phyloP scores from a whole-genome alignment of 768 basidiomycete genomes.

The Tephrocybe sp. region DNA sequence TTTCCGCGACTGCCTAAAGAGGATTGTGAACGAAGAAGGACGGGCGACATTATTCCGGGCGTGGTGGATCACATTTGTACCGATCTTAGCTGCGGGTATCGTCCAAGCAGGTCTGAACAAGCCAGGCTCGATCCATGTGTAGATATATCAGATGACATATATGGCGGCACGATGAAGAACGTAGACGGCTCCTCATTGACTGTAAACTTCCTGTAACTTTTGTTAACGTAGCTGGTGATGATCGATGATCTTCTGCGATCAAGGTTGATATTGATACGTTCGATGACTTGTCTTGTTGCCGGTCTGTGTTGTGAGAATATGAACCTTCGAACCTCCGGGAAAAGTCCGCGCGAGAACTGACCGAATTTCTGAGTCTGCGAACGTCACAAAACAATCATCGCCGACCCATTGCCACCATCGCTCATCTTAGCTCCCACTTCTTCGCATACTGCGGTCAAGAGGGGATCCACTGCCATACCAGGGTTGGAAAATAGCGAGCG shows the following conservation, averaged over 20 bases:
- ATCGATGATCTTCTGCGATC: no score
- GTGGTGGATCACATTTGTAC: slow-evolving; percentile 72
- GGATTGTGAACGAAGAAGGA: slow-evolving; percentile 78
- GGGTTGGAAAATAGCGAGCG: slow-evolving; percentile 4
- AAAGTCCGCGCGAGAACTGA: neutral
- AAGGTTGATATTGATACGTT: no score
- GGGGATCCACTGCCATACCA: slow-evolving; percentile 4
- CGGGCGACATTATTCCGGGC: slow-evolving; percentile 68
- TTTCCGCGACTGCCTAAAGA: slow-evolving; percentile 68
- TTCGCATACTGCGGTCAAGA: slow-evolving; percentile 8
- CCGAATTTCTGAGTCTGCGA: neutral
- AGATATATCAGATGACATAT: neutral
- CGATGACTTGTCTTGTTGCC: neutral
- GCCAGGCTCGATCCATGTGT: neutral
- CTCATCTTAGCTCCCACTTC: slow-evolving; percentile 9
- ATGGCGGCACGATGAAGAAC: neutral
- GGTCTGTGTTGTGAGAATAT: neutral
- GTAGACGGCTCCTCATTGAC: neutral
- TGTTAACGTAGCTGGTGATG: no score
- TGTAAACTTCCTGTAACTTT: no score
- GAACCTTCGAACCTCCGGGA: neutral
- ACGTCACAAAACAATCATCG: slow-evolving; percentile 5
- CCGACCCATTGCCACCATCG: slow-evolving; percentile 10
- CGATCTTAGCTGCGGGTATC: slow-evolving; percentile 7
- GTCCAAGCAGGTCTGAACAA: neutral